Percentiles rank a stretch among this genome's conserved stretches.
Evolutionary conservation across 2,329 filamentous ascomycete species (phyloP).

Genomic region (Apiospora pterosperma): DNA sequence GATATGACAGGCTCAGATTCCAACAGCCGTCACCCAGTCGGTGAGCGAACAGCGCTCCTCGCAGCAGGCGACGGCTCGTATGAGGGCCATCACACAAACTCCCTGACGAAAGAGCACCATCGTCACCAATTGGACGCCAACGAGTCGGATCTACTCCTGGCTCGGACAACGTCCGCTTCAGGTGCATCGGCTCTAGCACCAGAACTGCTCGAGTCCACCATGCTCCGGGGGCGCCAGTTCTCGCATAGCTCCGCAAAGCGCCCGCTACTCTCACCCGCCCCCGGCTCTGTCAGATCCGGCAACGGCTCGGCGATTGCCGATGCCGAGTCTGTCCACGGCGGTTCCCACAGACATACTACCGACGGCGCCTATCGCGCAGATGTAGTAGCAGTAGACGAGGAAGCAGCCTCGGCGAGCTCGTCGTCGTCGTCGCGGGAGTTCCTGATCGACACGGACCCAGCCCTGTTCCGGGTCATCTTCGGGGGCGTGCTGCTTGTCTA

Average conservation of each 20-base stretch:
- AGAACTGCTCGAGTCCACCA: conserved; percentile 35
- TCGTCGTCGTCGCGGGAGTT: conserved; percentile 20
- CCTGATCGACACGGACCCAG: conserved; percentile 43
- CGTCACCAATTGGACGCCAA: conserved; percentile 19
- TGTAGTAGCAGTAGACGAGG: not conserved
- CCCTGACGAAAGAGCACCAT: not conserved
- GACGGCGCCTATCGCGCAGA: not conserved
- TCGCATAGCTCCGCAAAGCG: conserved; percentile 17
- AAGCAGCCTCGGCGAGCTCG: not conserved
- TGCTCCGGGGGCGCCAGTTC: conserved; percentile 33
- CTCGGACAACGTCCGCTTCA: conserved; percentile 35
- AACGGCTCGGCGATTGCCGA: conserved; percentile 8
- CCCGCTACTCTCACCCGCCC: not conserved
- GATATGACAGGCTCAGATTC: not conserved
- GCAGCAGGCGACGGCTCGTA: not conserved
- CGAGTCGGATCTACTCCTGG: conserved; percentile 34
- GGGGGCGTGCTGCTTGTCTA: conserved; percentile 53
- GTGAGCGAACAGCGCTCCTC: not conserved
- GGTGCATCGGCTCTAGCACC: conserved; percentile 37
- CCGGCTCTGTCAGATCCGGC: not conserved
- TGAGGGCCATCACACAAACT: not conserved
- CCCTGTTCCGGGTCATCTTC: conserved; percentile 63
- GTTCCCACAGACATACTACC: not conserved
- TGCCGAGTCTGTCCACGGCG: conserved; percentile 1
- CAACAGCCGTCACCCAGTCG: not conserved